Base-by-base conservation (phyloP, 169 alveolate species). In the Hepatocystis sp. region DNA sequence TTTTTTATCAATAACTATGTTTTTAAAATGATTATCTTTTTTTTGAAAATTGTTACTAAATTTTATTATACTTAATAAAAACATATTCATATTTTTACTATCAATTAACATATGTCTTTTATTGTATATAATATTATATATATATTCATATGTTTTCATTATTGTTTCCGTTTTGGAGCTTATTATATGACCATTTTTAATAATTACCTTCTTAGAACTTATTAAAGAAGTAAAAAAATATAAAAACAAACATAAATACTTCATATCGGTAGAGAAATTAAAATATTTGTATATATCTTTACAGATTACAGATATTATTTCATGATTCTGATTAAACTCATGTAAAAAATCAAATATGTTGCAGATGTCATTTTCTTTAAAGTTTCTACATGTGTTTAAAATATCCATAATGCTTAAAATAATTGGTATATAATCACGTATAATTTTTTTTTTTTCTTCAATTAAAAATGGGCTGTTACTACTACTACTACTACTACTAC, bases 261-360 rank as follows among this genome's bases (percentile, higher is more conserved):
- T 81, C 32, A 81, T 63, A 11, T 61, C 61, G 25, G 66, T 63
- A 39, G 84, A 81, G 10, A 61, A 13, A 42, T 51, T 81, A 21
- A 81, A 81, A 42, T 81, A 81, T 49, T 60, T 81, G 7, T 46
- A 53, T 44, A 81, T 61, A 13, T 63, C 65, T 49, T 32, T 63
- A 63, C 58, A 49, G 5, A 81, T 49, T 25, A 27, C n/a, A 21
- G 17, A 28, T 56, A 49, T 60, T 36, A 81, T 81, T 49, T 32
- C 36, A 42, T 81, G 89, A 21, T 13, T 15, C 23, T 49, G 34
- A 49, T 81, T 81, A 61, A 81, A 81, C 42, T 81, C 89, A 64
- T 81, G 44, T 63, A 81, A 56, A 34, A 81, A 81, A 53, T 81
- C 89, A 15, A 81, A 53, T 30, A 81, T 81, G 42, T 81, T 81